phyloP scores from a whole-genome alignment of 2,329 filamentous ascomycete genomes.

The Botrytis paeoniae region DNA sequence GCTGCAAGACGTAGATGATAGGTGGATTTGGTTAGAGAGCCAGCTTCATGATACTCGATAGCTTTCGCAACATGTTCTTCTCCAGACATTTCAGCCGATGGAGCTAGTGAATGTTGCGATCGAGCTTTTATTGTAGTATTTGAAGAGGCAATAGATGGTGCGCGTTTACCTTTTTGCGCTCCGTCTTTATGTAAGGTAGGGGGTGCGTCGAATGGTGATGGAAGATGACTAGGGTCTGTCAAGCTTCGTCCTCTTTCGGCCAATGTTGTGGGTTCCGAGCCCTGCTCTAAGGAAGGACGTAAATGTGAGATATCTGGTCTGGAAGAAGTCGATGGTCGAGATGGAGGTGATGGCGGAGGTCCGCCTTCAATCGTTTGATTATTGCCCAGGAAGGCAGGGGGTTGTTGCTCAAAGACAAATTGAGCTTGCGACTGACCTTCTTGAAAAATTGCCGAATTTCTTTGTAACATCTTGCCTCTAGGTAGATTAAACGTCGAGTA shows the following conservation, averaged over 20 bases:
- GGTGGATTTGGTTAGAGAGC: slow-evolving; percentile 86
- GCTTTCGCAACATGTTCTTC: slow-evolving; percentile 90
- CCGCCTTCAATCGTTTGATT: slow-evolving; percentile 44
- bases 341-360: slow-evolving; percentile 60
- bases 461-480: slow-evolving; percentile 73
- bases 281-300: slow-evolving; percentile 48
- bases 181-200: slow-evolving; percentile 38
- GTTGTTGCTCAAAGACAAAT: slow-evolving; percentile 61
- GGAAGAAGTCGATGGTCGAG: slow-evolving; percentile 57
- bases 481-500: slow-evolving; percentile 84
- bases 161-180: slow-evolving; percentile 37
- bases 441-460: slow-evolving; percentile 58
- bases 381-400: slow-evolving; percentile 42
- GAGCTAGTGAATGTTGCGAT: slow-evolving; percentile 50
- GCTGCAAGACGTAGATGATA: slow-evolving; percentile 93
- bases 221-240: slow-evolving; percentile 41
- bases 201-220: slow-evolving; percentile 32
- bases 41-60: slow-evolving; percentile 84
- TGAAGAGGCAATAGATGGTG: slow-evolving; percentile 31
- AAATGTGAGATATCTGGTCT: slow-evolving; percentile 29
- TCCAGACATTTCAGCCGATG: slow-evolving; percentile 66
- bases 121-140: slow-evolving; percentile 40
- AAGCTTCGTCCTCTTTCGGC: slow-evolving; percentile 44
- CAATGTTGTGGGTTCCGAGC: slow-evolving; percentile 48
- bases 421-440: slow-evolving; percentile 52